phyloP scores from a whole-genome alignment of 305 asterid genomes.

The Solanum hybrid region DNA sequence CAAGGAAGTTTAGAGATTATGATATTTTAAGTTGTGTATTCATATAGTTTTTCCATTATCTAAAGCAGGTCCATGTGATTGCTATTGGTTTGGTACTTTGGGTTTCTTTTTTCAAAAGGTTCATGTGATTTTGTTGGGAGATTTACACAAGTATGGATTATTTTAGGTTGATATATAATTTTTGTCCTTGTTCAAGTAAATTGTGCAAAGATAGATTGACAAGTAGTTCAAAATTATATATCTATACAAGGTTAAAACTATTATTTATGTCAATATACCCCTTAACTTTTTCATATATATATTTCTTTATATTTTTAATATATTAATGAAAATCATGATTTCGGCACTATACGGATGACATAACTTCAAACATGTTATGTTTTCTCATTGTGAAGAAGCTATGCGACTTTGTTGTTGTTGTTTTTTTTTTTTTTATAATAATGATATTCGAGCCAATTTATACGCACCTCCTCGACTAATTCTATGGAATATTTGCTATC shows the following conservation, averaged over 20 bases:
- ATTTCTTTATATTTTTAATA: not conserved
- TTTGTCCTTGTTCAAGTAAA: not conserved
- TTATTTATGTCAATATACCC: not conserved
- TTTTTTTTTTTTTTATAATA: not conserved
- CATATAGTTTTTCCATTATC: too few species aligned
- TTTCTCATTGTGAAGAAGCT: not conserved
- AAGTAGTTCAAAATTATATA: not conserved
- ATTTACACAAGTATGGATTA: not conserved
- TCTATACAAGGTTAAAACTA: not conserved
- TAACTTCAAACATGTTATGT: not conserved
- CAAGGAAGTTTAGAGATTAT: too few species aligned
- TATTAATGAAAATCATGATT: not conserved
- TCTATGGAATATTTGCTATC: not conserved
- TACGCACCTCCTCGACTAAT: not conserved
- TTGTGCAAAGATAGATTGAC: not conserved
- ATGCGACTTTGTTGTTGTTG: not conserved
- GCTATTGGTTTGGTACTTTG: not conserved
- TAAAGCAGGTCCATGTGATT: not conserved
- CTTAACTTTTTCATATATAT: not conserved
- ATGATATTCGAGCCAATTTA: not conserved
- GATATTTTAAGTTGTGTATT: not conserved
- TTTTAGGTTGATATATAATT: not conserved
- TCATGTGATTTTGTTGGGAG: not conserved
- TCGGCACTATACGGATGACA: not conserved
- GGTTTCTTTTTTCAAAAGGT: not conserved